Base-by-base conservation (phyloP, 75 land plant genomes). In the Larix kaempferi region DNA sequence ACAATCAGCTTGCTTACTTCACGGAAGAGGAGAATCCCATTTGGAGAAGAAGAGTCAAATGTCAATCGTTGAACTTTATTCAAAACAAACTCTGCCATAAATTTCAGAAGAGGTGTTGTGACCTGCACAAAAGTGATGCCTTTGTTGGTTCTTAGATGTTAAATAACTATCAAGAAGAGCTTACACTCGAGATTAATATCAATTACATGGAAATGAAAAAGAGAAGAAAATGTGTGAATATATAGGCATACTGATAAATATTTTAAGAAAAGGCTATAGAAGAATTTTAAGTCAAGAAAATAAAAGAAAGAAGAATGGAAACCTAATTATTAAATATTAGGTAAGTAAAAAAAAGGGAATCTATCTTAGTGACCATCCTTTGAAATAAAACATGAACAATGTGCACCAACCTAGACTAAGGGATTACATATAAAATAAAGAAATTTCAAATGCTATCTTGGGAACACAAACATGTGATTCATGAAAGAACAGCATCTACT, bases 1-100 rank as follows among this genome's bases (percentile, higher is more conserved):
- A 96, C 98, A 60, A 94, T 78, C 78, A 96, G 56, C 64, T 96
- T 96, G 84, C 99, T 96, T 37, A 96, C 89, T 90, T 94, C 99
- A 26, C 99, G 91, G 77, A 96, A 96, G 27, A 94, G 88, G 62
- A 96, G 95, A 56, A 96, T 96, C 26, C 99, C 98, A 88, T 96
- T 96, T 19, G 98, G 92, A 79, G 99, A 96, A n/a, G 99, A 96
- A 55, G 93, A 84, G 74, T 96, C 99, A 89, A 96, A 96, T 55
- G 98, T 94, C 82, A 94, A 74, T 1, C 98, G 85, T 73, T 96
- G 98, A 52, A 91, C 85, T 83, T 96, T 96, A 82, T 96, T 96
- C 64, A 88, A 49, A 26, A 94, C 94, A 88, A 96, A 94, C 76
- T 96, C 99, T 37, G 99, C 93, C 94, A 96, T 89, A 73, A 96